These are phyloP conservation scores for Xylaria venustula DNA, from an alignment of 495 filamentous ascomycete species.

Conservation along the genomic window DNA sequence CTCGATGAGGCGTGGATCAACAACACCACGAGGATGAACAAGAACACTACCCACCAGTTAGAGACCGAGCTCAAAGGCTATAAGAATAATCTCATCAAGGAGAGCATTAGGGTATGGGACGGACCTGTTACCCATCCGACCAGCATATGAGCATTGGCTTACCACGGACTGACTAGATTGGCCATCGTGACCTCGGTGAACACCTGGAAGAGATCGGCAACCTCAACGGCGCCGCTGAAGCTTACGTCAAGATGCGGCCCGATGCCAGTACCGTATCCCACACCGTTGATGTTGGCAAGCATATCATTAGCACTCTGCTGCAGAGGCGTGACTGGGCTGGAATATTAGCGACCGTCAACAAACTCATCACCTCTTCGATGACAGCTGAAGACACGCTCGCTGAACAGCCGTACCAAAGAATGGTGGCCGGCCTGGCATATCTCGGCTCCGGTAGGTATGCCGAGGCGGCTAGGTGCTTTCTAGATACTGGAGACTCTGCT, in stretches of 20 bases:
- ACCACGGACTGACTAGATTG: constrained; percentile 35
- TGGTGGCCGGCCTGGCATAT: constrained; percentile 68
- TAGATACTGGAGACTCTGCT: constrained; percentile 53
- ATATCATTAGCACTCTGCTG: constrained; percentile 41
- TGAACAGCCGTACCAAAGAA: constrained; percentile 62
- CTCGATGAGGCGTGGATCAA: constrained; percentile 72
- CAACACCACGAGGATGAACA: constrained; percentile 58
- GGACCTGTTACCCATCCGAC: constrained; percentile 17
- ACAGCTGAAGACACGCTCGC: constrained; percentile 58
- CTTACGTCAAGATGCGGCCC: constrained; percentile 45
- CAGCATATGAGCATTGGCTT: not conserved
- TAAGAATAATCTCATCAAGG: constrained; percentile 96
- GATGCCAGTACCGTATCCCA: constrained; percentile 46
- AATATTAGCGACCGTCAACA: constrained; percentile 65
- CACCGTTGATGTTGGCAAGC: constrained; percentile 42
- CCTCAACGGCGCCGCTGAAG: constrained; percentile 37
- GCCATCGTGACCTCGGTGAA: constrained; percentile 48
- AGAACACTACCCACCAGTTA: constrained; percentile 65
- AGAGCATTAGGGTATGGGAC: constrained; percentile 82
- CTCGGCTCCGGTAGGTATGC: constrained; percentile 63
- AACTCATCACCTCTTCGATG: constrained; percentile 54
- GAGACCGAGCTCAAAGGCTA: constrained; percentile 85
- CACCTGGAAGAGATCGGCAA: constrained; percentile 45
- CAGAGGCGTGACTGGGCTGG: constrained; percentile 46
- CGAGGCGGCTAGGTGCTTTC: constrained; percentile 72